A percentile compares a stretch with the other conserved stretches of the same genome.
phyloP scores from a whole-genome alignment of 2,329 filamentous ascomycete species.

The Epichloe glyceriae region DNA sequence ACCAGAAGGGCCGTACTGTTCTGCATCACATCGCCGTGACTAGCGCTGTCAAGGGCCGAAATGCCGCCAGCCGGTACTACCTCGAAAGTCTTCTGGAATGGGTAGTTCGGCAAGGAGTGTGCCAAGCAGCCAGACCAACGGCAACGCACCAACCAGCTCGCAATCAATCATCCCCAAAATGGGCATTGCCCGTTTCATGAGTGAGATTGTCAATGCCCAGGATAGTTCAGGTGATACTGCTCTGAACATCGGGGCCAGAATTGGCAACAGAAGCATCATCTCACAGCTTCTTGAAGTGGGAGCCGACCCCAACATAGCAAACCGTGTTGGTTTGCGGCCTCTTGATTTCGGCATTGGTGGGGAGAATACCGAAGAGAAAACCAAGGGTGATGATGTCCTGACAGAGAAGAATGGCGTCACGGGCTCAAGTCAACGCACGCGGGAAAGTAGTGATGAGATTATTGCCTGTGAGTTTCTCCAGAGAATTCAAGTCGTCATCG shows the following conservation, averaged over 20 bases:
- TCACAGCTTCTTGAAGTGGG: slow-evolving; percentile 94
- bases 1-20: slow-evolving; percentile 80
- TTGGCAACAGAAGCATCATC: slow-evolving; percentile 88
- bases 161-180: slow-evolving; percentile 48
- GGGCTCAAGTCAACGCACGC: slow-evolving; percentile 41
- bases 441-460: slow-evolving; percentile 67
- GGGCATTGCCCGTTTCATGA: slow-evolving; percentile 85
- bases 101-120: slow-evolving; percentile 71
- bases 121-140: slow-evolving; percentile 37
- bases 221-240: slow-evolving; percentile 93
- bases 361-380: slow-evolving; percentile 36
- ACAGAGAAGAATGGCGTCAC: slow-evolving; percentile 31
- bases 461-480: slow-evolving; percentile 53
- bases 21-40: slow-evolving; percentile 94
- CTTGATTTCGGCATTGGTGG: slow-evolving; percentile 89
- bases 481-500: background rate
- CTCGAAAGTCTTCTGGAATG: slow-evolving; percentile 89
- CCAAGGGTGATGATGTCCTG: slow-evolving; percentile 29
- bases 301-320: slow-evolving; percentile 82
- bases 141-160: slow-evolving; percentile 24
- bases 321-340: slow-evolving; percentile 76
- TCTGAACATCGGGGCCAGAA: slow-evolving; percentile 82
- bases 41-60: slow-evolving; percentile 86
- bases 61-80: slow-evolving; percentile 87
- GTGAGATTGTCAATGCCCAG: slow-evolving; percentile 89